Base-by-base conservation (phyloP, 805 yeast species). In the Lipomyces kockii region DNA sequence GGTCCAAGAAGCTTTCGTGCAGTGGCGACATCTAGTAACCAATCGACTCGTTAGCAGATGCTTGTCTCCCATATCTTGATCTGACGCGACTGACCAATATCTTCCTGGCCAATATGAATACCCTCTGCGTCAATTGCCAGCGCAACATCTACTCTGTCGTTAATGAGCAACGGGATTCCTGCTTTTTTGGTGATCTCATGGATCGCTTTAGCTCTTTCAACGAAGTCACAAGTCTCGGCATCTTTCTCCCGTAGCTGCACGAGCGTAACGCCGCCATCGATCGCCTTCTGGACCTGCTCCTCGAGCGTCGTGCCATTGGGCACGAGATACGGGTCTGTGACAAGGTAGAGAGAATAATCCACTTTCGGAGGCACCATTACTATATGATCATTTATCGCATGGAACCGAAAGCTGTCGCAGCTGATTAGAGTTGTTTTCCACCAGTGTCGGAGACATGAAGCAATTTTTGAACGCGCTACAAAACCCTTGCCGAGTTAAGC, bases 31-130 rank as follows among this genome's bases (percentile, higher is more conserved):
- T 73, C 75, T 72, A 43, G 14, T 27, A 27, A 83, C 29, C 60
- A 12, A 27, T 11, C 22, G 3, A 54, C 49, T 22, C 43, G 69
- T 39, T 32, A 49, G 32, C 58, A 20, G 25, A 32, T 56, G 29
- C 8, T 17, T 53, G 32, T n/a, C 39, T 11, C 35, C 12, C 17
- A 5, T 20, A 37, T 2, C n/a, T n/a, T 17, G n/a, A 29, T 20
- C n/a, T 17, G 35, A 17, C n/a, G 2, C 12, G 12, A 51, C 69
- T 4, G 51, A 57, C 79, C 80, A 91, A 92, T 90, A 75, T 92
- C 98, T 62, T 88, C 92, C 77, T 92, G 97, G 0, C 98, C 98
- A 25, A 92, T 91, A 79, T 92, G 98, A 8, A 93, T 89, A 46
- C 97, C 97, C 70, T 91, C 97, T 1, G 97, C 97, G 72, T 85